A percentile compares a stretch with the other conserved stretches of the same genome.
Evolutionary conservation across 2,329 filamentous ascomycete genomes (phyloP).

Genomic region (Graphilbum ipis-grandicollis): DNA sequence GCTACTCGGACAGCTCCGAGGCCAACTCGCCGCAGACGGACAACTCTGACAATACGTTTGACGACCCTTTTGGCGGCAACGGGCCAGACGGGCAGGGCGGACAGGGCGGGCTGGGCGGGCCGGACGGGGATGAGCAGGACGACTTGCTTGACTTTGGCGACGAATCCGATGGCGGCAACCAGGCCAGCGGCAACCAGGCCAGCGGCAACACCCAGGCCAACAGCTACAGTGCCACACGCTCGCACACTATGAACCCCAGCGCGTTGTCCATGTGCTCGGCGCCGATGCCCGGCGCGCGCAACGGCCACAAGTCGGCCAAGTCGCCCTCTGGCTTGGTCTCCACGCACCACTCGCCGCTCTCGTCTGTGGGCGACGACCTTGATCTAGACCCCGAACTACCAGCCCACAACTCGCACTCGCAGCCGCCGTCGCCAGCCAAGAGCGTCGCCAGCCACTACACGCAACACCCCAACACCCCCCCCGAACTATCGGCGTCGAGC

Average conservation of each 20-base stretch:
- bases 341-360: no score
- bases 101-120: no score
- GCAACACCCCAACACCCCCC: conserved; percentile 25
- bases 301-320: no score
- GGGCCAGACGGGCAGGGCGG: no score
- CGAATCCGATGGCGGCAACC: not conserved
- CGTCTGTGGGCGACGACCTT: conserved; percentile 6
- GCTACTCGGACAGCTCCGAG: conserved; percentile 37
- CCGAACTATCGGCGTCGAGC: conserved; percentile 42
- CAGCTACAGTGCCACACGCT: not conserved
- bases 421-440: conserved; percentile 29
- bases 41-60: conserved; percentile 23
- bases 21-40: conserved; percentile 33
- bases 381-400: conserved; percentile 6
- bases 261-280: conserved; percentile 21
- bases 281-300: conserved; percentile 20
- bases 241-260: conserved; percentile 11
- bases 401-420: conserved; percentile 2
- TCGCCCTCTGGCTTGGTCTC: no score
- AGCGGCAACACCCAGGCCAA: not conserved
- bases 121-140: conserved; percentile 23
- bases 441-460: conserved; percentile 33
- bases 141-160: conserved; percentile 14
- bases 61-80: conserved; percentile 3
- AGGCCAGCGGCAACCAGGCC: not conserved